These are phyloP conservation scores for Ascochyta koolunga DNA, from an alignment of 2,329 filamentous ascomycete species.

Conservation along the genomic window DNA sequence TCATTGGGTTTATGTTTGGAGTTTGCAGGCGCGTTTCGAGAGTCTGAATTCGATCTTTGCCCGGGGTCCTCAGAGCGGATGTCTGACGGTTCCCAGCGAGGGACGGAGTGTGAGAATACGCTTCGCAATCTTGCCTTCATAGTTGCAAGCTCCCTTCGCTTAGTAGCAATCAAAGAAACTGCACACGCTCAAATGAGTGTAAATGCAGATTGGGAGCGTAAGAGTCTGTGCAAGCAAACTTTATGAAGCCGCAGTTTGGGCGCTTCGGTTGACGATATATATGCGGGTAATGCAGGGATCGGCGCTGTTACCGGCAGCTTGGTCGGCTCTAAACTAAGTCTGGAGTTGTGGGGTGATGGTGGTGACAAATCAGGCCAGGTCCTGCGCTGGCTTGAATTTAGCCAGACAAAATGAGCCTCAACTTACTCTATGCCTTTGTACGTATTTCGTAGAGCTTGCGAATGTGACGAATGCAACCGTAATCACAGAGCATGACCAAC, in stretches of 20 bases:
- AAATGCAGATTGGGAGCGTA: not conserved
- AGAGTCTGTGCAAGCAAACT: not conserved
- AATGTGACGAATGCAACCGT: not conserved
- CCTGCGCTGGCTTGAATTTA: slow-evolving; percentile 8
- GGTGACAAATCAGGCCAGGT: slow-evolving; percentile 2
- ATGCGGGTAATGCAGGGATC: slow-evolving; percentile 15
- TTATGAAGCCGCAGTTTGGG: slow-evolving; percentile 9
- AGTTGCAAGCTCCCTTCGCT: not conserved
- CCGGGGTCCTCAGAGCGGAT: slow-evolving; percentile 10
- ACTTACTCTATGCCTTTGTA: not conserved
- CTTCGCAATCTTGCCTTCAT: slow-evolving; percentile 11
- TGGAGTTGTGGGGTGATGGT: slow-evolving; percentile 9
- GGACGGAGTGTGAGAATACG: slow-evolving; percentile 12
- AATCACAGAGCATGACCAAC: not conserved
- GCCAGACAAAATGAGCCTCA: not conserved
- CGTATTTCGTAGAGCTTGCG: not conserved
- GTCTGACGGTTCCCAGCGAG: slow-evolving; percentile 15
- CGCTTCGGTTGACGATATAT: slow-evolving; percentile 6
- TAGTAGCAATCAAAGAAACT: not conserved
- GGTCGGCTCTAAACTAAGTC: slow-evolving; percentile 8
- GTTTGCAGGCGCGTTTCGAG: not conserved
- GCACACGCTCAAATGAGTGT: not conserved
- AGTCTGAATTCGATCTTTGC: slow-evolving; percentile 7
- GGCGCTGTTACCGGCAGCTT: slow-evolving; percentile 4
- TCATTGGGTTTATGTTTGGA: slow-evolving; percentile 2